These are phyloP conservation scores for Plicaturopsis crispa DNA, from an alignment of 768 basidiomycete genomes.

Conservation along the genomic window DNA sequence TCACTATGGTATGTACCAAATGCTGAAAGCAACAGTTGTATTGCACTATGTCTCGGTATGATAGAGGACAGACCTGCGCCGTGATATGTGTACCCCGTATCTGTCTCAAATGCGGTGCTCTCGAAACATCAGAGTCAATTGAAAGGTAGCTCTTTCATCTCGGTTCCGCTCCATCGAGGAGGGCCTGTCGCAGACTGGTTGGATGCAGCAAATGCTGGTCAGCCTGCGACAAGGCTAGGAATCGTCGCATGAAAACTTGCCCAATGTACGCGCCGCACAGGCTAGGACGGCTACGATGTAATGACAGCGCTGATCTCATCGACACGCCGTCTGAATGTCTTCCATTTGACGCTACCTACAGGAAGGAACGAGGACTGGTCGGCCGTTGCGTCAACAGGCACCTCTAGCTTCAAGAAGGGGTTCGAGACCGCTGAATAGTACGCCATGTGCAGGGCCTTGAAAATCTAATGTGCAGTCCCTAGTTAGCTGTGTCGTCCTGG, in stretches of 20 bases:
- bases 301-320: slow-evolving; percentile 68
- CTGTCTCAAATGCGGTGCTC: slow-evolving; percentile 76
- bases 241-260: no score
- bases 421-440: slow-evolving; percentile 81
- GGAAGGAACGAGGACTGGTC: slow-evolving; percentile 51
- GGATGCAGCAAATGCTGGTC: slow-evolving; percentile 14
- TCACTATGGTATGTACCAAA: no score
- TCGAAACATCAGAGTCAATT: slow-evolving; percentile 77
- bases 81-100: slow-evolving; percentile 85
- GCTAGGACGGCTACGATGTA: slow-evolving; percentile 17
- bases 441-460: slow-evolving; percentile 84
- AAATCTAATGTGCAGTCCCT: slow-evolving; percentile 59
- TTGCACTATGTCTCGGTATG: no score
- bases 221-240: slow-evolving; percentile 19
- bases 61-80: no score
- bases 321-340: slow-evolving; percentile 58
- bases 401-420: slow-evolving; percentile 72
- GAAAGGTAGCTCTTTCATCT: slow-evolving; percentile 50
- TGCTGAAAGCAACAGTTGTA: no score
- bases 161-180: slow-evolving; percentile 32
- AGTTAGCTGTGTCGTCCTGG: no score
- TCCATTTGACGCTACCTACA: slow-evolving; percentile 62
- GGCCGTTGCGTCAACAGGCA: slow-evolving; percentile 33
- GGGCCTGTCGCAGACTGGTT: slow-evolving; percentile 9
- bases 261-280: background rate